Percentiles rank a stretch among this genome's conserved stretches.
Evolutionary conservation across 2,329 filamentous ascomycete species (phyloP).

Genomic region (Emergomyces orientalis): DNA sequence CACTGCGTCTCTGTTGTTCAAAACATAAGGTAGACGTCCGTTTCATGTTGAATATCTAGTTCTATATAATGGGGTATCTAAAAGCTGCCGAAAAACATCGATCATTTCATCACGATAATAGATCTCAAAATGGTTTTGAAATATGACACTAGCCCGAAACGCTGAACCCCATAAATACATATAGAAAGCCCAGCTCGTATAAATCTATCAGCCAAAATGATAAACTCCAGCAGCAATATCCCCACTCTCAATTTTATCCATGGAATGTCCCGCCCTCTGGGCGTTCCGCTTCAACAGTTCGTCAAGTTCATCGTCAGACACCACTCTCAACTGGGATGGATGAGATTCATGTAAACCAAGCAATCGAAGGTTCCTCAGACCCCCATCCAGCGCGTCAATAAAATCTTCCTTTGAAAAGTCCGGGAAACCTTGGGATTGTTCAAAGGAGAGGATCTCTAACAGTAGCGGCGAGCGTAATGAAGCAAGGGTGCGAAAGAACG

Average conservation of each 20-base stretch:
- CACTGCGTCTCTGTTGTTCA: constrained; percentile 1
- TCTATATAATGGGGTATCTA: not conserved
- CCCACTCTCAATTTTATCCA: constrained; percentile 11
- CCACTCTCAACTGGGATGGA: not conserved
- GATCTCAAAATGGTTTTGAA: not conserved
- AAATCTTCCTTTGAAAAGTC: constrained; percentile 20
- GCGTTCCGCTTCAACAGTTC: constrained; percentile 19
- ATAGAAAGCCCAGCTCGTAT: not conserved
- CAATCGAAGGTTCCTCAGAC: constrained; percentile 21
- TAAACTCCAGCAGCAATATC: constrained; percentile 12
- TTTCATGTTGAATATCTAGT: not conserved
- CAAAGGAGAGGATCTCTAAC: constrained; percentile 25
- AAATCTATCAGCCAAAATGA: constrained; percentile 8
- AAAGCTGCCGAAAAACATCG: not conserved
- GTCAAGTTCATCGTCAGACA: constrained; percentile 24
- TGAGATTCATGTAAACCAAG: constrained; percentile 22
- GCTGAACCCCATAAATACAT: not conserved
- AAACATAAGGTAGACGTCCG: not conserved
- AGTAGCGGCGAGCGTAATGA: constrained; percentile 13
- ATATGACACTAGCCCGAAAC: not conserved
- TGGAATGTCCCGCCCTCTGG: constrained; percentile 8
- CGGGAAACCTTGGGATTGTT: constrained; percentile 15
- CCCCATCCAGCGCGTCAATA: constrained; percentile 18
- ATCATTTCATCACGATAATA: not conserved
- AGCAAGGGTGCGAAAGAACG: not conserved